A percentile compares a stretch with the other conserved stretches of the same genome.
phyloP scores from a whole-genome alignment of 1,284 basidiomycete species.

The Leccinum griseonigrum region DNA sequence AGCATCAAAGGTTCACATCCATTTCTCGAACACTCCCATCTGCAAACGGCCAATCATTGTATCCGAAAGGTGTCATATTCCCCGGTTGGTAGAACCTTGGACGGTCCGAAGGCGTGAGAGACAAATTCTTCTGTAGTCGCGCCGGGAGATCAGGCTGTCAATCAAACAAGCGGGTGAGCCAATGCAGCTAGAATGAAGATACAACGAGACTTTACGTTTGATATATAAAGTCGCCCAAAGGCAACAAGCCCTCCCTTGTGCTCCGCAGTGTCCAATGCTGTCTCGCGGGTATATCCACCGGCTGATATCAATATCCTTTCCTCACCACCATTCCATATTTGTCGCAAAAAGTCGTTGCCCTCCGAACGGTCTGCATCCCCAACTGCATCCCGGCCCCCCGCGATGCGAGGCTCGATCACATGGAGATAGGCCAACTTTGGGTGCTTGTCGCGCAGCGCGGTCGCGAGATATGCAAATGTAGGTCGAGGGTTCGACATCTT shows the following conservation, averaged over 20 bases:
- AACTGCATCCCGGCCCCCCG: neutral
- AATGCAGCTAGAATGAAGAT: neutral
- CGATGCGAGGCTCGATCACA: neutral
- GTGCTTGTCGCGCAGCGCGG: neutral
- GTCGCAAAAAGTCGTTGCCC: neutral
- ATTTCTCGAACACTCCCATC: neutral
- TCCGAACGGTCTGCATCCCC: neutral
- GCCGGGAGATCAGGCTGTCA: slow-evolving; percentile 41
- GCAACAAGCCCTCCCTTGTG: slow-evolving; percentile 36
- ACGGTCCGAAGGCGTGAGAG: slow-evolving; percentile 19
- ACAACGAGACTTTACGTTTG: slow-evolving; percentile 16
- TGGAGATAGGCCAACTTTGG: neutral
- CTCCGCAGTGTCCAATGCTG: slow-evolving; percentile 19
- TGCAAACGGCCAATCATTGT: slow-evolving; percentile 27
- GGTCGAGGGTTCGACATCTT: neutral
- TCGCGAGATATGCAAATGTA: neutral
- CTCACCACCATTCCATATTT: neutral
- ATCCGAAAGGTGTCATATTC: slow-evolving; percentile 18
- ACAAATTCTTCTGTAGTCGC: neutral
- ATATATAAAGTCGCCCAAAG: slow-evolving; percentile 34
- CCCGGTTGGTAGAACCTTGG: slow-evolving; percentile 19
- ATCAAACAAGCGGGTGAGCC: neutral
- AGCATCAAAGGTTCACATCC: neutral
- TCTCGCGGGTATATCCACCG: neutral
- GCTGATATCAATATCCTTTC: neutral